Conservation (phyloP, 2,329 filamentous ascomycete genomes). For the Epichloe hybrida region DNA sequence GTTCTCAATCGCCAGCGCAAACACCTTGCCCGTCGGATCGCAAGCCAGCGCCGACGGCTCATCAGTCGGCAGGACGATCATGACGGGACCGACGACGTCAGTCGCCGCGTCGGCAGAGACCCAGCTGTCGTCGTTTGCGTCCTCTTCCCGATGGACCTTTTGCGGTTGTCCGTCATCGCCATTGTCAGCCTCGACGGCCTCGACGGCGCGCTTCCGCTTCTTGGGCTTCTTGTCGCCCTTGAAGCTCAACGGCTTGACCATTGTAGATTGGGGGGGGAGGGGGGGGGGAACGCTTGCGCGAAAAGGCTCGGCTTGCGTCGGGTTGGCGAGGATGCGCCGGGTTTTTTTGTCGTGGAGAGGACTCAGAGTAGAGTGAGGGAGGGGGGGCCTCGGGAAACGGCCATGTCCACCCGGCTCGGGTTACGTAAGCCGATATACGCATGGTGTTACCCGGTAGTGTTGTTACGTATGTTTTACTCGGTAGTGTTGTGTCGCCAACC, state of each 20-base stretch:
- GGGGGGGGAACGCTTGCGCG: background rate
- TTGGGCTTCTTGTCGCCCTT: constrained; percentile 95
- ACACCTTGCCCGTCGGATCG: constrained; percentile 78
- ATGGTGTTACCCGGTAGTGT: too few relatives aligned
- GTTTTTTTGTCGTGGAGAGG: too few relatives aligned
- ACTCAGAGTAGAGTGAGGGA: too few relatives aligned
- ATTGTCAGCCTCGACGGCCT: constrained; percentile 24
- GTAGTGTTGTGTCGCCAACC: too few relatives aligned
- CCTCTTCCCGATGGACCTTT: constrained; percentile 13
- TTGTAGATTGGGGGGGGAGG: constrained; percentile 19
- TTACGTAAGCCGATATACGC: constrained; percentile 12
- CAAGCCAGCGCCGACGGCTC: constrained; percentile 65
- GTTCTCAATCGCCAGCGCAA: constrained; percentile 71
- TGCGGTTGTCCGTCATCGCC: constrained; percentile 27
- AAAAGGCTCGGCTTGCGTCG: background rate
- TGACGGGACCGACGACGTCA: constrained; percentile 70
- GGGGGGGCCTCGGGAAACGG: too few relatives aligned
- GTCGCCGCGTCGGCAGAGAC: constrained; percentile 63
- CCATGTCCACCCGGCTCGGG: too few relatives aligned
- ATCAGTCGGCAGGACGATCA: constrained; percentile 69
- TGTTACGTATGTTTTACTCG: too few relatives aligned
- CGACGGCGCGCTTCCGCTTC: constrained; percentile 65
- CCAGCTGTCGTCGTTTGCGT: constrained; percentile 70
- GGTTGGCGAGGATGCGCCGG: too few relatives aligned
- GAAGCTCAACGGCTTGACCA: constrained; percentile 86